These are phyloP conservation scores for Trichoderma sp. DNA, from an alignment of 2,329 filamentous ascomycete species.

Conservation along the genomic window DNA sequence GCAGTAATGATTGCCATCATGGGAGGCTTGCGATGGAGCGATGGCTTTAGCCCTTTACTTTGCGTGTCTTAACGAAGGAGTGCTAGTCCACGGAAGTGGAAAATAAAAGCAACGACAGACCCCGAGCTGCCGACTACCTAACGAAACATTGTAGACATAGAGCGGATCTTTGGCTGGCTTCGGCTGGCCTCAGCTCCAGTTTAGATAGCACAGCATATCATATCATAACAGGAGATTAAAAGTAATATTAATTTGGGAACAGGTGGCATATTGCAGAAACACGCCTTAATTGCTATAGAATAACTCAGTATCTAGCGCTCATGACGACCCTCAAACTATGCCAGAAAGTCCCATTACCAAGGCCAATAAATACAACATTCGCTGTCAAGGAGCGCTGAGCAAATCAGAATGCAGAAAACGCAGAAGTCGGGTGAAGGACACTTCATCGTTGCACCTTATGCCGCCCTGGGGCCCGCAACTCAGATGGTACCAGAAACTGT, in stretches of 20 bases:
- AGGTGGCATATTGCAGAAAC: neutral
- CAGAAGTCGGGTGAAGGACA: neutral
- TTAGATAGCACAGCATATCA: neutral
- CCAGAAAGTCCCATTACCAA: neutral
- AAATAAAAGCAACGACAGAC: neutral
- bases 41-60: slow-evolving; percentile 48
- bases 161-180: neutral
- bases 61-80: slow-evolving; percentile 30
- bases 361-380: neutral
- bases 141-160: neutral
- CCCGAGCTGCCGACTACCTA: neutral
- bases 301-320: neutral
- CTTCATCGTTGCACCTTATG: neutral
- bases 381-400: neutral
- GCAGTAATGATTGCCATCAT: slow-evolving; percentile 66
- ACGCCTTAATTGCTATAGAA: neutral
- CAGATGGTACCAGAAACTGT: neutral
- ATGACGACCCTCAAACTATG: neutral
- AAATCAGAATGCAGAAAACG: neutral
- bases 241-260: neutral
- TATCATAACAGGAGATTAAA: neutral
- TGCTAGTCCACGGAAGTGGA: neutral
- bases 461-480: neutral
- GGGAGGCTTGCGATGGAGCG: slow-evolving; percentile 71
- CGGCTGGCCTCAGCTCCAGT: neutral